Percentiles rank a stretch among this genome's conserved stretches.
phyloP scores from a whole-genome alignment of 2,329 filamentous ascomycete species.

The Colletotrichum tanaceti region DNA sequence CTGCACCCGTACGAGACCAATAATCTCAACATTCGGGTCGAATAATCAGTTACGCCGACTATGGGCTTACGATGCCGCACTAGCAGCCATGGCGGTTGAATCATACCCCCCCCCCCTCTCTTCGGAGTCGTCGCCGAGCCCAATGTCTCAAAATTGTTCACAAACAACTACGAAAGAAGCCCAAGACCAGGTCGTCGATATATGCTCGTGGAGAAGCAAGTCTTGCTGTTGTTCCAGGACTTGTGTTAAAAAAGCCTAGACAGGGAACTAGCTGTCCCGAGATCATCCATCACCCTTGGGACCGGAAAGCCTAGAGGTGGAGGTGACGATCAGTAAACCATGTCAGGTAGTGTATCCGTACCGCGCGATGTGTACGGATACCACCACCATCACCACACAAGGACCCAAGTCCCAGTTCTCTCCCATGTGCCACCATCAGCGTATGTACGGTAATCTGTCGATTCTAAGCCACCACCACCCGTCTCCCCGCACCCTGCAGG shows the following conservation, averaged over 20 bases:
- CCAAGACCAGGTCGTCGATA: background rate
- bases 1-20: background rate
- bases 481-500: slow-evolving; percentile 17
- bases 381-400: background rate
- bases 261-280: background rate
- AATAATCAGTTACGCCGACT: background rate
- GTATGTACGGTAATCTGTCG: slow-evolving; percentile 26
- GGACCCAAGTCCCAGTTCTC: background rate
- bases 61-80: background rate
- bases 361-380: background rate
- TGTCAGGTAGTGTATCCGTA: background rate
- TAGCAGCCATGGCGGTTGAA: background rate
- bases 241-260: no score
- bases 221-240: background rate
- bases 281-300: background rate
- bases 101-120: background rate
- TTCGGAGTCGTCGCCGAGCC: background rate
- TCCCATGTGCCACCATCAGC: slow-evolving; percentile 13
- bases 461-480: slow-evolving; percentile 35
- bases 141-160: background rate
- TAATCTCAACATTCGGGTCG: background rate
- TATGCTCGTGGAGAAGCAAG: background rate
- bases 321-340: background rate
- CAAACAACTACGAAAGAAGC: no score
- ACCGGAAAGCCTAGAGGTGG: background rate